Percentiles rank a stretch among this genome's conserved stretches.
phyloP scores from a whole-genome alignment of 345 rosid species.

The Linum tenue region DNA sequence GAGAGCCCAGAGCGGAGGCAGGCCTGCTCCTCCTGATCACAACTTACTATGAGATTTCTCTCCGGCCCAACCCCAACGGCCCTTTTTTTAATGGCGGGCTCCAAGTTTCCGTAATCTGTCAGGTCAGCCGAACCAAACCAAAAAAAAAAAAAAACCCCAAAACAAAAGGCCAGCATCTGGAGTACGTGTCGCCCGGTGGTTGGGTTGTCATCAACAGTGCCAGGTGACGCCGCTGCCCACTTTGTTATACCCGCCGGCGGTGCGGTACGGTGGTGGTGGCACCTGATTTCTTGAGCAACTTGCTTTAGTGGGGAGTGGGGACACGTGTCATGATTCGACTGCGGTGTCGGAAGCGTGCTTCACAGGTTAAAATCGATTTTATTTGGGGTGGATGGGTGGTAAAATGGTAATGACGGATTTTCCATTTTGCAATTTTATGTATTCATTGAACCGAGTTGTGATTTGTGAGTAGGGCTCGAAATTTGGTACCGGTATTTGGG shows the following conservation, averaged over 20 bases:
- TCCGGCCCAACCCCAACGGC: neutral
- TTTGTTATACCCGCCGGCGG: too few relatives aligned
- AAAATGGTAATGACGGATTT: too few relatives aligned
- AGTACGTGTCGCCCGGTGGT: neutral
- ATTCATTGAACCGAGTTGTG: too few relatives aligned
- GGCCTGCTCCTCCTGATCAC: too few relatives aligned
- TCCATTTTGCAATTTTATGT: too few relatives aligned
- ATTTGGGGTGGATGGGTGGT: too few relatives aligned
- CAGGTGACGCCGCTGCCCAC: conserved; percentile 10
- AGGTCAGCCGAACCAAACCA: neutral
- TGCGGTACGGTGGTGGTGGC: too few relatives aligned
- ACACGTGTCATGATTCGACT: conserved; percentile 24
- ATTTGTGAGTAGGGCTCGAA: too few relatives aligned
- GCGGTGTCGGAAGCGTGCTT: conserved; percentile 25
- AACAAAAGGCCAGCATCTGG: neutral
- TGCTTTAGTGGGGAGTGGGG: neutral
- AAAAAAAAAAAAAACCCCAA: neutral
- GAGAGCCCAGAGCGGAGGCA: neutral
- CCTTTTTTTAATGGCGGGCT: neutral
- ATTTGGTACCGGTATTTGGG: too few relatives aligned
- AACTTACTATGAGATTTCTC: neutral
- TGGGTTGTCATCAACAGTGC: conserved; percentile 5
- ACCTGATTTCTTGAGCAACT: too few relatives aligned
- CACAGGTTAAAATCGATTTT: too few relatives aligned
- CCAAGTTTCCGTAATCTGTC: neutral